Evolutionary conservation across 306 rosid species (phyloP).

Genomic region (Lupinus albus): DNA sequence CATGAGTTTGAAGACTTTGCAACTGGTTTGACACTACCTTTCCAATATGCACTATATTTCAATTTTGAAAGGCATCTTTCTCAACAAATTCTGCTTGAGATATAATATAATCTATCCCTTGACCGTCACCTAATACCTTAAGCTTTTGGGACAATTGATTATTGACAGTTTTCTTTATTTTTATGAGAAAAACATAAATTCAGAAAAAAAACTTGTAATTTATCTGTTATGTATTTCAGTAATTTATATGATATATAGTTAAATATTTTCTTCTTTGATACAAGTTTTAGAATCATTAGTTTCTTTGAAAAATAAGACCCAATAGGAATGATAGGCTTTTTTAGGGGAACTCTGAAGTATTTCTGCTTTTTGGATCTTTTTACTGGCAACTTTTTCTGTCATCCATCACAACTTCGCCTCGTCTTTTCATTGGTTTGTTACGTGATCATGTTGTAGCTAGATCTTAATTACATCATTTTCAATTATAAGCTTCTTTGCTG

Average conservation of each 20-base stretch:
- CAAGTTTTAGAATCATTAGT: not conserved
- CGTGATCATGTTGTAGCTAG: not conserved
- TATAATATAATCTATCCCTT: not conserved
- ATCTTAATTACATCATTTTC: not conserved
- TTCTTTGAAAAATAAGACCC: not conserved
- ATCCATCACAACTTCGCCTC: not conserved
- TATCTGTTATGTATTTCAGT: not conserved
- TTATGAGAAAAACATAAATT: not conserved
- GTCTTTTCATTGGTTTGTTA: not conserved
- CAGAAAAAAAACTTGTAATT: conserved; percentile 14
- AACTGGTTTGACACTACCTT: conserved; percentile 56
- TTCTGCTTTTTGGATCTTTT: not conserved
- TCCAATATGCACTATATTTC: conserved; percentile 21
- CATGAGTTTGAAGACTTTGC: conserved; percentile 88
- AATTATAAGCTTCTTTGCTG: not conserved
- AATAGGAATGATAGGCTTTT: not conserved
- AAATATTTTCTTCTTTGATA: not conserved
- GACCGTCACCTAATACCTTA: not conserved
- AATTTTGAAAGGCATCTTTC: conserved; percentile 15
- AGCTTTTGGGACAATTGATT: conserved; percentile 15
- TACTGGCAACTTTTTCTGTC: not conserved
- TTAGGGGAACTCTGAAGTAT: not conserved
- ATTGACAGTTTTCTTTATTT: conserved; percentile 7
- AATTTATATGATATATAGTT: not conserved
- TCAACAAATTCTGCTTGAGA: not conserved